Percentiles rank a stretch among this genome's conserved stretches.
Conservation (phyloP, 768 basidiomycete species). For the Cyclocybe cylindracea region DNA sequence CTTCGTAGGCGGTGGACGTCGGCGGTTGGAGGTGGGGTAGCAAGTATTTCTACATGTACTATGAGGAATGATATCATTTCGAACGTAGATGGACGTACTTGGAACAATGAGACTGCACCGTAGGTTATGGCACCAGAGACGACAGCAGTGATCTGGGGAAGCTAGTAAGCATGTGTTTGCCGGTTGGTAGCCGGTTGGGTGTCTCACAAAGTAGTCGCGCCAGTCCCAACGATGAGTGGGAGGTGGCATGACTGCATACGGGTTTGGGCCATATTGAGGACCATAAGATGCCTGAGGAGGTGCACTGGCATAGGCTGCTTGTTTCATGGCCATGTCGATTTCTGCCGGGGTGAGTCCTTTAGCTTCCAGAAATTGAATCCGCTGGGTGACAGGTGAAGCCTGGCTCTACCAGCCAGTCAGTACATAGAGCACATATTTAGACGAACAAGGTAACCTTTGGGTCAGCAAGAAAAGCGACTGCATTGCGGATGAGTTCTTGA, state of each 20-base stretch:
- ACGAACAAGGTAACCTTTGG: slow-evolving; percentile 55
- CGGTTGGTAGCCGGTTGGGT: neutral
- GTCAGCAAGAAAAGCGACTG: slow-evolving; percentile 84
- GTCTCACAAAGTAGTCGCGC: slow-evolving; percentile 93
- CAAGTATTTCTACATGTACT: slow-evolving; percentile 74
- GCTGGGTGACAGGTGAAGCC: slow-evolving; percentile 77
- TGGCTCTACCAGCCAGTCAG: slow-evolving; percentile 52
- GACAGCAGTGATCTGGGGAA: slow-evolving; percentile 82
- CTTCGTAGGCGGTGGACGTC: slow-evolving; percentile 83
- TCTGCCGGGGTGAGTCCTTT: slow-evolving; percentile 86
- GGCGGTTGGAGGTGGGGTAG: slow-evolving; percentile 91
- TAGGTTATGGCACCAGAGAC: slow-evolving; percentile 86
- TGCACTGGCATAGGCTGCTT: slow-evolving; percentile 42
- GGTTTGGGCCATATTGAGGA: slow-evolving; percentile 42
- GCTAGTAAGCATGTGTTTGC: slow-evolving; percentile 23
- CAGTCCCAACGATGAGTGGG: slow-evolving; percentile 78
- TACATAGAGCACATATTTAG: neutral
- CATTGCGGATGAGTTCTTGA: slow-evolving; percentile 77
- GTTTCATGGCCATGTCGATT: slow-evolving; percentile 82
- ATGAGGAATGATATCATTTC: neutral
- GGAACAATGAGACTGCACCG: slow-evolving; percentile 77
- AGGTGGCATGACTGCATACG: slow-evolving; percentile 36
- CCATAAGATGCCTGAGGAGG: slow-evolving; percentile 32
- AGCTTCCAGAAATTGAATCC: slow-evolving; percentile 92
- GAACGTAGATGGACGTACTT: slow-evolving; percentile 40